These are phyloP conservation scores for Cryptococcus sp. DNA, from an alignment of 1,284 basidiomycete species.

Conservation along the genomic window DNA sequence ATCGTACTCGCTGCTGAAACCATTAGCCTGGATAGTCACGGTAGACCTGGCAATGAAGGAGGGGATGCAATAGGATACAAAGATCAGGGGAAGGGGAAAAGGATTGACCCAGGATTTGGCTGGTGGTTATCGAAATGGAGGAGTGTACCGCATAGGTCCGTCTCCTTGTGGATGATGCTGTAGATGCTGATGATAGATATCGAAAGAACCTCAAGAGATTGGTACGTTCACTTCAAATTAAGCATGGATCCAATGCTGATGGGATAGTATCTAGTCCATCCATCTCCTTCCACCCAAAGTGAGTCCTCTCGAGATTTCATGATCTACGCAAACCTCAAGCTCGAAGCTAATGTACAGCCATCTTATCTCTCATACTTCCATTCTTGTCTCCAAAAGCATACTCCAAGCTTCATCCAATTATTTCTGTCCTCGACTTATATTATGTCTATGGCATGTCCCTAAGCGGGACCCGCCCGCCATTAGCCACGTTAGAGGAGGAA, in stretches of 20 bases:
- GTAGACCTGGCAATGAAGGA: too few species aligned
- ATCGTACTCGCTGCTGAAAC: slow-evolving; percentile 32
- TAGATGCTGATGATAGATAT: slow-evolving; percentile 15
- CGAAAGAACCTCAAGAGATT: slow-evolving; percentile 41
- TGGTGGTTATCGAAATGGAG: slow-evolving; percentile 41
- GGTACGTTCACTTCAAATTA: slow-evolving; percentile 10
- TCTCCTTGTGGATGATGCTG: neutral
- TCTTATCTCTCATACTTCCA: slow-evolving; percentile 32
- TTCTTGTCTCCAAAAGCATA: slow-evolving; percentile 41
- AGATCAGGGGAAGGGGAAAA: slow-evolving; percentile 11
- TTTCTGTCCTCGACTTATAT: slow-evolving; percentile 26
- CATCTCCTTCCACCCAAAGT: slow-evolving; percentile 33
- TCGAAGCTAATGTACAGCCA: slow-evolving; percentile 12
- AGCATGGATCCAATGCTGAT: neutral
- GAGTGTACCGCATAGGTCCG: slow-evolving; percentile 33
- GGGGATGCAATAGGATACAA: too few species aligned
- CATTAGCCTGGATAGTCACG: neutral
- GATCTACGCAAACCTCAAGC: neutral
- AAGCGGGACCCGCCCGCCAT: slow-evolving; percentile 25
- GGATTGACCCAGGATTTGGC: slow-evolving; percentile 25
- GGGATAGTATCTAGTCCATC: slow-evolving; percentile 37
- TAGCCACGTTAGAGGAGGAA: slow-evolving; percentile 29
- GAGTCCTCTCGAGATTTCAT: too few species aligned
- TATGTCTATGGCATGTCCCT: slow-evolving; percentile 22
- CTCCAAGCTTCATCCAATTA: slow-evolving; percentile 31